phyloP scores from a whole-genome alignment of 306 rosid genomes.

The Ziziphus jujuba region DNA sequence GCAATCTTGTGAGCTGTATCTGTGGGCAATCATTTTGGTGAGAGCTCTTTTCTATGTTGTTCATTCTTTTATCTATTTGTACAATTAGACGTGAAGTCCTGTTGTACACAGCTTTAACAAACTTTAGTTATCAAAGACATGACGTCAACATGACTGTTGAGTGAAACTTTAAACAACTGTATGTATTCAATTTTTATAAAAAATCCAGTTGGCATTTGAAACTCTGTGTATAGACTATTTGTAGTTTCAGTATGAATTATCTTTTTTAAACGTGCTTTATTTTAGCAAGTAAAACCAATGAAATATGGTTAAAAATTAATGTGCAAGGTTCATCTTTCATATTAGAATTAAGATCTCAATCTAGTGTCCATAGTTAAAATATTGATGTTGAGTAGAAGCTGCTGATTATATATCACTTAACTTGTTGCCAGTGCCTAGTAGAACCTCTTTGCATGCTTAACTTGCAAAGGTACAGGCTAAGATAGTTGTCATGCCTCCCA shows the following conservation, averaged over 20 bases:
- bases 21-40: constrained; percentile 98
- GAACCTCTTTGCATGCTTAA: neutral
- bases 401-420: neutral
- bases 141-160: neutral
- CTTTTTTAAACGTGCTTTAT: too few relatives aligned
- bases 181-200: neutral
- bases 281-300: too few relatives aligned
- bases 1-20: constrained; percentile 93
- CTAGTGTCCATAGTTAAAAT: neutral
- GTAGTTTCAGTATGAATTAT: neutral
- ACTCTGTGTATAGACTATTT: neutral
- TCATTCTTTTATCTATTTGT: constrained; percentile 7
- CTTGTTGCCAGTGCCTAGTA: neutral
- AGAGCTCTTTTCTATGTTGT: constrained; percentile 16
- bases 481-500: neutral
- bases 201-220: neutral
- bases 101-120: neutral
- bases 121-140: neutral
- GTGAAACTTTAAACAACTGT: neutral
- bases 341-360: neutral
- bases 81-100: constrained; percentile 9
- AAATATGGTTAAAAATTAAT: neutral
- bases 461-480: neutral
- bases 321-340: neutral
- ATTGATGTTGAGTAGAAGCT: neutral